phyloP scores from a whole-genome alignment of 2,329 filamentous ascomycete species.

The Trichoderma sp. region DNA sequence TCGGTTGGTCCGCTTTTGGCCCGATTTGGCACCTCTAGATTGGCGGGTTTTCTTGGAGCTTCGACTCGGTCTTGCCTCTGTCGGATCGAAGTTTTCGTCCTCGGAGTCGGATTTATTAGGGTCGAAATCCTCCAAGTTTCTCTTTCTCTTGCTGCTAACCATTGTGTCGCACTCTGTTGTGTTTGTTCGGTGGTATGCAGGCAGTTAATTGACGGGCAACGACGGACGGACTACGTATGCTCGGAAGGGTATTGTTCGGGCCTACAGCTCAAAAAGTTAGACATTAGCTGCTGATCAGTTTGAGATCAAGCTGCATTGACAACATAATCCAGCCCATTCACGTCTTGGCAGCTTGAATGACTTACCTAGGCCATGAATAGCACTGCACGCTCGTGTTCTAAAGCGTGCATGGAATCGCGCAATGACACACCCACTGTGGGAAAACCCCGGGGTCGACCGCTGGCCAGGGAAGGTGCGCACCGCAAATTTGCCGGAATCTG shows the following conservation, averaged over 20 bases:
- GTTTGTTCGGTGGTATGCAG: background rate
- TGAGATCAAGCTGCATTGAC: background rate
- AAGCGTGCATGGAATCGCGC: constrained; percentile 29
- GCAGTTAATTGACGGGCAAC: background rate
- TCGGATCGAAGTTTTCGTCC: constrained; percentile 67
- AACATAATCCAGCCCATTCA: background rate
- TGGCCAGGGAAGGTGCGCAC: background rate
- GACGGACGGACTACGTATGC: background rate
- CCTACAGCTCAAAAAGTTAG: background rate
- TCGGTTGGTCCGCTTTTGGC: constrained; percentile 45
- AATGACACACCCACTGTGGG: constrained; percentile 19
- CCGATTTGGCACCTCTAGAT: constrained; percentile 41
- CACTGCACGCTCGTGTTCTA: constrained; percentile 8
- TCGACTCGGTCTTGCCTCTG: constrained; percentile 49
- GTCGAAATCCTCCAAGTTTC: constrained; percentile 61
- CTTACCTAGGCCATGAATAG: constrained; percentile 16
- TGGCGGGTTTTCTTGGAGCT: constrained; percentile 49
- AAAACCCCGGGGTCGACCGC: background rate
- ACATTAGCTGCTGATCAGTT: background rate
- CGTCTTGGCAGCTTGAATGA: background rate
- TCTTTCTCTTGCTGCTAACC: constrained; percentile 58
- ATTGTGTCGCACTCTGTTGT: constrained; percentile 31
- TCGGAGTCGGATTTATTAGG: constrained; percentile 68
- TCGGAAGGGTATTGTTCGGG: background rate
- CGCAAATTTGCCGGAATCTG: background rate